Percentiles rank a stretch among this genome's conserved stretches.
Conservation (phyloP, 2,329 filamentous ascomycete genomes). For the Neocatenulostroma microsporum region DNA sequence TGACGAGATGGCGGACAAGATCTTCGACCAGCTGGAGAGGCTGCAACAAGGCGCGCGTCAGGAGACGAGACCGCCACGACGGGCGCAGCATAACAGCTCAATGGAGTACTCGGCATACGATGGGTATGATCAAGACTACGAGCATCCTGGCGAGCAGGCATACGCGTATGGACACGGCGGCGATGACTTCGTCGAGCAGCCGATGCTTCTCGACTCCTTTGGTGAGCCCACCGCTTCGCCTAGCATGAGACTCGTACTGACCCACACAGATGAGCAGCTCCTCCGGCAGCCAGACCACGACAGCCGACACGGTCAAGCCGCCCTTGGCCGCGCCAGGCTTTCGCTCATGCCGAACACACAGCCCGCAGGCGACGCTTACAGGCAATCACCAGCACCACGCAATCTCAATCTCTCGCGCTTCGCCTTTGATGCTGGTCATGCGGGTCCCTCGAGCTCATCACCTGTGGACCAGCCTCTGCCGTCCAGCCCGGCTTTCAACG, state of each 20-base stretch:
- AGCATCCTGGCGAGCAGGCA: too few species aligned
- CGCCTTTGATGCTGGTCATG: constrained; percentile 18
- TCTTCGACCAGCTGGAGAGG: constrained; percentile 24
- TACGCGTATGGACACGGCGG: background rate
- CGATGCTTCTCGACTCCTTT: constrained; percentile 39
- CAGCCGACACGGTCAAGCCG: constrained; percentile 29
- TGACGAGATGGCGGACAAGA: constrained; percentile 18
- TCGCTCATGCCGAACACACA: constrained; percentile 27
- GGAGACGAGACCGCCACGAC: constrained; percentile 1
- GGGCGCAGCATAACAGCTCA: constrained; percentile 5
- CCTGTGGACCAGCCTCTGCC: constrained; percentile 17
- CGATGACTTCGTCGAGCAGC: constrained; percentile 11
- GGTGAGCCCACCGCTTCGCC: constrained; percentile 32
- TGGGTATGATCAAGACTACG: constrained; percentile 3
- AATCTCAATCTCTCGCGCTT: constrained; percentile 13
- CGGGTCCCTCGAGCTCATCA: constrained; percentile 26
- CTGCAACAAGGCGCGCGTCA: constrained; percentile 16
- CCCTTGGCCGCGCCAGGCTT: constrained; percentile 30
- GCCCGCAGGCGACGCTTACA: too few species aligned
- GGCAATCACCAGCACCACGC: too few species aligned
- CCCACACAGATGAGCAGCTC: constrained; percentile 28
- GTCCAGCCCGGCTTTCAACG: constrained; percentile 36
- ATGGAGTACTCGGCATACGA: constrained; percentile 9
- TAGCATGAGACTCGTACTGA: too few species aligned
- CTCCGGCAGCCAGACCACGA: constrained; percentile 27